These are phyloP conservation scores for Penicillium sp. DNA, from an alignment of 2,329 filamentous ascomycete species.

Conservation along the genomic window DNA sequence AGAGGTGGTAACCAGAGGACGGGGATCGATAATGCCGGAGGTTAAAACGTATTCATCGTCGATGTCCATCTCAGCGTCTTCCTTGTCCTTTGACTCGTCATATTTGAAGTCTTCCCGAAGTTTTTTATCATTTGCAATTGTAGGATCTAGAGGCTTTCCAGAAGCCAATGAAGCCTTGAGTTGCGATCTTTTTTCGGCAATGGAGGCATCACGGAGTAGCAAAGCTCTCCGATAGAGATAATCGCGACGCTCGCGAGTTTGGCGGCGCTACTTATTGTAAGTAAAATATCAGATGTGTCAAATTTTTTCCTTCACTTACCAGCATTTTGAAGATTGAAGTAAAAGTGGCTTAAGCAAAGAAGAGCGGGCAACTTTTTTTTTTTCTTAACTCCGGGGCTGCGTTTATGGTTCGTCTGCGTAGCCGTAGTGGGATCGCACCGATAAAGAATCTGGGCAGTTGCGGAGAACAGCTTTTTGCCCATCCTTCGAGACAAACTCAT, in stretches of 20 bases:
- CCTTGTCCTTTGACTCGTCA: constrained; percentile 68
- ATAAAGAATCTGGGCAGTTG: constrained; percentile 27
- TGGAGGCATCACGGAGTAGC: constrained; percentile 84
- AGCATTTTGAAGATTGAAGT: constrained; percentile 28
- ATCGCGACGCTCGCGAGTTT: constrained; percentile 75
- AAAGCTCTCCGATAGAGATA: constrained; percentile 90
- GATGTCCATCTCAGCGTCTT: constrained; percentile 80
- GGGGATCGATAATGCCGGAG: constrained; percentile 85
- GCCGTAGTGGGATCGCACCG: constrained; percentile 35
- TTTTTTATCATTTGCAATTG: constrained; percentile 80
- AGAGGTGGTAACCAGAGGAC: constrained; percentile 86
- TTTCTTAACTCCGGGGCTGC: constrained; percentile 33
- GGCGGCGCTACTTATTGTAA: constrained; percentile 54
- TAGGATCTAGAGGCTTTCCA: constrained; percentile 77
- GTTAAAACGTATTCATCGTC: constrained; percentile 89
- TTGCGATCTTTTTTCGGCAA: constrained; percentile 84
- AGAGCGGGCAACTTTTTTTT: constrained; percentile 40
- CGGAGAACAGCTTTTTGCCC: constrained; percentile 22
- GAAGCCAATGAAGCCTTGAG: constrained; percentile 82
- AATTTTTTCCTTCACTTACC: constrained; percentile 19
- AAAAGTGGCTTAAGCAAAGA: constrained; percentile 5
- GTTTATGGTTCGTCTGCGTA: constrained; percentile 19
- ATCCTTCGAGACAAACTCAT: constrained; percentile 14
- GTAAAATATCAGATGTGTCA: neutral
- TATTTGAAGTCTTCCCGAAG: constrained; percentile 88